A percentile compares a stretch with the other conserved stretches of the same genome.
Conservation (phyloP, 1,284 basidiomycete genomes). For the Ceratobasidium sp. region DNA sequence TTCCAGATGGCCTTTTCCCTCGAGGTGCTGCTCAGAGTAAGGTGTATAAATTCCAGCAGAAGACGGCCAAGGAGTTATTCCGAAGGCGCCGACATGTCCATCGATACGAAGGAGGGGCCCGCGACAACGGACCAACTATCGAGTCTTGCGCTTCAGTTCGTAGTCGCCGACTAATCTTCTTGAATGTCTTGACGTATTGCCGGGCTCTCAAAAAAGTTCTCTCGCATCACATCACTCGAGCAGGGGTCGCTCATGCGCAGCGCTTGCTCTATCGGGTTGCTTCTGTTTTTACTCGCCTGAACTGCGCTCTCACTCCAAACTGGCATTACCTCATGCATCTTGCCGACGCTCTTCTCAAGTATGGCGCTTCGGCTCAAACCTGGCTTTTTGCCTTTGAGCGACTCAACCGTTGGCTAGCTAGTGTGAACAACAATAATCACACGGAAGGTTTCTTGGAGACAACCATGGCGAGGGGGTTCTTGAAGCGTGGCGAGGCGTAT, state of each 20-base stretch:
- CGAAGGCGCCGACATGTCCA: neutral
- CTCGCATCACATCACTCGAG: neutral
- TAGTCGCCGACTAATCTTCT: neutral
- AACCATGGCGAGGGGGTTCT: slow-evolving; percentile 6
- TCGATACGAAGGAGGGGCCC: no score
- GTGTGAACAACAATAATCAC: neutral
- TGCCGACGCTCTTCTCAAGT: neutral
- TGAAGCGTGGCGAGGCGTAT: neutral
- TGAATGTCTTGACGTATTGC: neutral
- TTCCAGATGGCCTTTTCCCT: neutral
- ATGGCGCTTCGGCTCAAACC: neutral
- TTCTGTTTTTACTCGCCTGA: neutral
- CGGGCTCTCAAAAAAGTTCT: neutral
- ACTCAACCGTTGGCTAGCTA: neutral
- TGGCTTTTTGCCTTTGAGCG: neutral
- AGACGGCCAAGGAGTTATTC: neutral
- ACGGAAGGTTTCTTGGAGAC: neutral
- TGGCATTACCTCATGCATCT: neutral
- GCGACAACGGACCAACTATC: neutral
- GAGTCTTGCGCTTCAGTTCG: neutral
- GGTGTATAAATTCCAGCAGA: neutral
- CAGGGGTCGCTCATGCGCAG: neutral
- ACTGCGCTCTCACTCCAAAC: neutral
- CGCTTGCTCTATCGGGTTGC: neutral
- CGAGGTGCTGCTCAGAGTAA: neutral